These are phyloP conservation scores for Ceratocystis alfenasii DNA, from an alignment of 2,329 filamentous ascomycete genomes.

Conservation along the genomic window DNA sequence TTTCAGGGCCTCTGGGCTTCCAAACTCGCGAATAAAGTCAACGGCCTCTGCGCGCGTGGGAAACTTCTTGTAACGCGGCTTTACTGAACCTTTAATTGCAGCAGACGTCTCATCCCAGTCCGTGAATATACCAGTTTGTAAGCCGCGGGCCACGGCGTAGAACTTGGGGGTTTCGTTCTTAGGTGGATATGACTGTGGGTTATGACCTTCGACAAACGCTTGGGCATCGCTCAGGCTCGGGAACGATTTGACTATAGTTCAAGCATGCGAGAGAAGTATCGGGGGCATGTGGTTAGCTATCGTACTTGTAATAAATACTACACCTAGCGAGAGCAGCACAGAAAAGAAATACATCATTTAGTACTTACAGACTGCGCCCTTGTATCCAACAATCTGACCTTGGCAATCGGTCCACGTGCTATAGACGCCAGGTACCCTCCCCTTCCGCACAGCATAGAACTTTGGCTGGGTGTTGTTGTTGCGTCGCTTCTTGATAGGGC, in stretches of 20 bases:
- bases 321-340: slow-evolving; percentile 28
- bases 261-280: background rate
- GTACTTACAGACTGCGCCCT: slow-evolving; percentile 55
- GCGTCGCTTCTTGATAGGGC: slow-evolving; percentile 34
- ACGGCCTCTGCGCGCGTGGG: slow-evolving; percentile 59
- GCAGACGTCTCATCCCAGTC: slow-evolving; percentile 58
- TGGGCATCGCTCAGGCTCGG: slow-evolving; percentile 61
- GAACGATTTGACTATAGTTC: slow-evolving; percentile 63
- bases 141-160: slow-evolving; percentile 51
- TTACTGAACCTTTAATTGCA: slow-evolving; percentile 62
- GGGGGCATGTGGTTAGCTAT: slow-evolving; percentile 29
- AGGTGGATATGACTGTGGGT: slow-evolving; percentile 29
- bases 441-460: slow-evolving; percentile 51
- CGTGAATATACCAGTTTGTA: slow-evolving; percentile 46
- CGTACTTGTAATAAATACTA: slow-evolving; percentile 15
- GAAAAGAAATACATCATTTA: background rate
- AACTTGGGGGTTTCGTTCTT: slow-evolving; percentile 36
- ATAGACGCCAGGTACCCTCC: slow-evolving; percentile 50
- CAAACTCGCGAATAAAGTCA: slow-evolving; percentile 51
- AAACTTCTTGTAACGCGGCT: slow-evolving; percentile 59
- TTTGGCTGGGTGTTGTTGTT: slow-evolving; percentile 41
- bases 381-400: slow-evolving; percentile 47
- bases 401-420: slow-evolving; percentile 49
- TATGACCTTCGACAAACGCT: slow-evolving; percentile 56
- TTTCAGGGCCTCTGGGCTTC: slow-evolving; percentile 35